A percentile compares a stretch with the other conserved stretches of the same genome.
Conservation (phyloP, 2,329 filamentous ascomycete species). For the Cephalotrichum gorgonifer region DNA sequence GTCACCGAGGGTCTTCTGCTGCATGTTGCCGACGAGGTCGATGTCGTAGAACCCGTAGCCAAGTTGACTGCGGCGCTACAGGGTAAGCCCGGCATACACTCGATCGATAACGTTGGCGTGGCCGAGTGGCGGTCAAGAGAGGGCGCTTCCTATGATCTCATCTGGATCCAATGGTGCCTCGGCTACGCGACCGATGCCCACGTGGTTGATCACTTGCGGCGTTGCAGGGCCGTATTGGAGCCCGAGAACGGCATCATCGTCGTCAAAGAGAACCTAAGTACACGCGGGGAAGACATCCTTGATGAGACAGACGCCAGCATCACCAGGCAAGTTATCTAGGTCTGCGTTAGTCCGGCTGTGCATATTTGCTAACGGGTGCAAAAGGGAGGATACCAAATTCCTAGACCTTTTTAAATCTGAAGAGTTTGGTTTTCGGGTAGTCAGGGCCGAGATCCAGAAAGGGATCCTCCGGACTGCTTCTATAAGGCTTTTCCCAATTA, state of each 20-base stretch:
- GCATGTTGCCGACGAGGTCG: conserved; percentile 56
- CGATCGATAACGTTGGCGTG: conserved; percentile 62
- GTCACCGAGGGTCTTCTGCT: conserved; percentile 71
- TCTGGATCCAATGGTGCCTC: conserved; percentile 89
- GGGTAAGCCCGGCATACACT: conserved; percentile 45
- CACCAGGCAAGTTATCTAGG: conserved; percentile 43
- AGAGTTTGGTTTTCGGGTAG: conserved; percentile 55
- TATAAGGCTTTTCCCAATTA: background rate
- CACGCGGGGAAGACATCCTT: conserved; percentile 52
- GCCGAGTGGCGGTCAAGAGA: conserved; percentile 53
- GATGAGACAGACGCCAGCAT: conserved; percentile 69
- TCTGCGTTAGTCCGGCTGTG: background rate
- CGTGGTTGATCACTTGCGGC: conserved; percentile 55
- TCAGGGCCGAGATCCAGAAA: conserved; percentile 60
- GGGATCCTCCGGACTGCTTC: conserved; percentile 37
- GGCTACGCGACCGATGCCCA: conserved; percentile 70
- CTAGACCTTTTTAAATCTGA: conserved; percentile 57
- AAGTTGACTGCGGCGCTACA: conserved; percentile 63
- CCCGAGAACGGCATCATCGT: conserved; percentile 20
- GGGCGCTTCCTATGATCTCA: conserved; percentile 56
- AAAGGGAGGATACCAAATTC: conserved; percentile 60
- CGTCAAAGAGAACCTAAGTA: conserved; percentile 60
- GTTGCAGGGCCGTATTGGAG: conserved; percentile 37
- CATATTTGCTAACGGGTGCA: background rate
- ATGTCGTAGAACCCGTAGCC: conserved; percentile 74